Evolutionary conservation across 2,329 filamentous ascomycete genomes (phyloP), one percentile per base, ranked within the genome.

Genomic region (Cladosporium colombiae): DNA sequence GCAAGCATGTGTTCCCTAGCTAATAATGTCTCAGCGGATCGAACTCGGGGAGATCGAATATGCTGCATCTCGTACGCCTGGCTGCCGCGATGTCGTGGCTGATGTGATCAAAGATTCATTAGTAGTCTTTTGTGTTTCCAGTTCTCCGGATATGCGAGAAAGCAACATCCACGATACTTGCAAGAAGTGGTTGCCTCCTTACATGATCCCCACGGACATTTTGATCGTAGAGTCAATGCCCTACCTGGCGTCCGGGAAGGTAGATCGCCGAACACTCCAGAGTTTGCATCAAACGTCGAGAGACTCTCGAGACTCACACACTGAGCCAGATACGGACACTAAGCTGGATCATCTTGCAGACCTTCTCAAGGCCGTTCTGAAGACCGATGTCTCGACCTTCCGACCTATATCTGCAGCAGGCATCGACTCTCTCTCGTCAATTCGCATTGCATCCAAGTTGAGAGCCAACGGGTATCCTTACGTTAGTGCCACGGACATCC

Each of bases 161-260:
- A 75, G 76, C 31, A 68, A 76, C 14, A 80, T 96, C 13, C 73
- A 85, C 35, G 74, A 82, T 18, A 84, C 82, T 5, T 96, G 92
- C 77, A 83, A 82, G 60, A 82, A 83, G 60, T 96, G 92, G 91
- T 82, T 97, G 1, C 92, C 93, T 0, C 82, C 83, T 4, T 95
- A 89, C 74, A 97, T 97, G 93, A 79, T 96, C 1, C 93, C 93
- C 0, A 84, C 85, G 4, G 90, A 96, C 67, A 80, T 96, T 27
- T 76, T 92, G 0, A 73, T 90, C 1, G 78, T 90, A 68, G 70
- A 82, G 0, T 80, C 84, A 10, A 88, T 97, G 65, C 92, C 92
- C 0, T 87, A 89, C 62, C 80, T 97, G 23, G 83, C 92, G 2
- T 96, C 92, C 0, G 93, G 93, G 0, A 97, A 97, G 74, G 84